phyloP scores from a whole-genome alignment of 495 filamentous ascomycete genomes.

The Penicillium paxilli region DNA sequence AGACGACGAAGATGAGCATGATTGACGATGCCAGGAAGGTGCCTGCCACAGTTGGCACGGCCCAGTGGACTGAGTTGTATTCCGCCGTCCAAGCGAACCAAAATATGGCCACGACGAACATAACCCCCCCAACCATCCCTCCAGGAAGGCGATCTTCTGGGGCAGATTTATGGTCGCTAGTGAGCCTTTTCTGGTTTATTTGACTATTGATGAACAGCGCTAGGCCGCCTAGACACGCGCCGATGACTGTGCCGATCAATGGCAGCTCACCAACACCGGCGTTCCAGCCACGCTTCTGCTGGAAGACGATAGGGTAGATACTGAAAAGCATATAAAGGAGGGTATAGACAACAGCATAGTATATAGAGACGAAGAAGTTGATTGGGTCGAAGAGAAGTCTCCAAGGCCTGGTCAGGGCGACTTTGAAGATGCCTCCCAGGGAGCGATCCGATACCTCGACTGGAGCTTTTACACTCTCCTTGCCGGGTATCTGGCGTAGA shows the following conservation, averaged over 20 bases:
- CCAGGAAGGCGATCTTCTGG: constrained; percentile 42
- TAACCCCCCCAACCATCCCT: constrained; percentile 47
- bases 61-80: constrained; percentile 43
- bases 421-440: constrained; percentile 46
- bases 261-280: constrained; percentile 52
- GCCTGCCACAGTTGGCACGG: constrained; percentile 43
- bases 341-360: constrained; percentile 52
- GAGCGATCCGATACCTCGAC: constrained; percentile 40
- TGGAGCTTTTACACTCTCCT: constrained; percentile 46
- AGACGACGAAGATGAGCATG: constrained; percentile 34
- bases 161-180: constrained; percentile 34
- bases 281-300: constrained; percentile 52
- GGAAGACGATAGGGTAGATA: constrained; percentile 20
- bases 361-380: constrained; percentile 48
- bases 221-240: constrained; percentile 7
- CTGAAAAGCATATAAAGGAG: constrained; percentile 55
- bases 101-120: constrained; percentile 49
- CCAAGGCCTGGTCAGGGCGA: constrained; percentile 51
- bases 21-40: constrained; percentile 31
- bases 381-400: constrained; percentile 46
- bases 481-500: constrained; percentile 40
- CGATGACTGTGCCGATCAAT: constrained; percentile 39
- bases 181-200: constrained; percentile 30
- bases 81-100: constrained; percentile 55
- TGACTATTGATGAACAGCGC: constrained; percentile 28